phyloP scores from a whole-genome alignment of 495 filamentous ascomycete species.

The Neurospora terricola region DNA sequence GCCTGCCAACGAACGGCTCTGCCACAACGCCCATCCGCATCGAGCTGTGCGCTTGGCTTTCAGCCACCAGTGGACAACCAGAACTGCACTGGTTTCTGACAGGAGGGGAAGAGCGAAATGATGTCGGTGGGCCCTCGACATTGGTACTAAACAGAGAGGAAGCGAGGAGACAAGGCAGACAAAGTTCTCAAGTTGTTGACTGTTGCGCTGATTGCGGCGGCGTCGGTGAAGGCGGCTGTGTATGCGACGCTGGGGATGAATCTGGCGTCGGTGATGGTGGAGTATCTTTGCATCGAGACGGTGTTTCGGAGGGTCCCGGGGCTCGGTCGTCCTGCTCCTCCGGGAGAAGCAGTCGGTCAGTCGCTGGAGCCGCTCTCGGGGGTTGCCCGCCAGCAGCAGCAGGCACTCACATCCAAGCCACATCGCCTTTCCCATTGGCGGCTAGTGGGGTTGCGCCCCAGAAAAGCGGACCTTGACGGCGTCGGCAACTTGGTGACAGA shows the following conservation, averaged over 20 bases:
- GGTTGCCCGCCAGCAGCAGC: too few relatives aligned
- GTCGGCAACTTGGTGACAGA: neutral
- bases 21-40: neutral
- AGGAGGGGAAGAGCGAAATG: neutral
- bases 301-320: conserved; percentile 17
- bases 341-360: neutral
- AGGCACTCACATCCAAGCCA: neutral
- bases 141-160: neutral
- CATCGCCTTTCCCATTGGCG: neutral
- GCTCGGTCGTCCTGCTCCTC: neutral
- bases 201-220: conserved; percentile 36
- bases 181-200: conserved; percentile 23
- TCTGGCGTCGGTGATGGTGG: conserved; percentile 33
- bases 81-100: too few relatives aligned
- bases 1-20: neutral
- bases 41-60: neutral
- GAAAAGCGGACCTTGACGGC: neutral
- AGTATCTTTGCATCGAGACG: conserved; percentile 48
- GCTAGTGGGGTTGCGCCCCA: neutral
- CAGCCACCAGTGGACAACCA: neutral
- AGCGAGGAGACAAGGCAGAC: neutral
- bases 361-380: neutral
- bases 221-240: conserved; percentile 28
- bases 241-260: conserved; percentile 28
- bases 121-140: neutral